phyloP scores from a whole-genome alignment of 805 yeast species.

The Schizosaccharomyces octosporus region DNA sequence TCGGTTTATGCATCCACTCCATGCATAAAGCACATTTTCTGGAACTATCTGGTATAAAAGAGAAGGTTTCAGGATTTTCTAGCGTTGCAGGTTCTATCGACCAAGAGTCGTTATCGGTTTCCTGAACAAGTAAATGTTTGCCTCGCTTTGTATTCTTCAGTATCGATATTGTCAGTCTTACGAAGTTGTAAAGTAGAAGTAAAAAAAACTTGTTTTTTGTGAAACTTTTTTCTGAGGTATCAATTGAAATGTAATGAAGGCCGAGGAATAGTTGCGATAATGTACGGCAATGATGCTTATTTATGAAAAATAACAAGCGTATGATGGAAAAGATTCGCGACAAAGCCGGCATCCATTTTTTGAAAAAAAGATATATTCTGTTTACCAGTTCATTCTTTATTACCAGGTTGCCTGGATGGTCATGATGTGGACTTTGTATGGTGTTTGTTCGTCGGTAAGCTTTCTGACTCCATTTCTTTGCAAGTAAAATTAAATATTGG shows the following conservation, averaged over 20 bases:
- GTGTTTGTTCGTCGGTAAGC: neutral
- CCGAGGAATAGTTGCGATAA: neutral
- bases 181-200: too few species aligned
- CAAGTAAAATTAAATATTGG: neutral
- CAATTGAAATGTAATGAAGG: neutral
- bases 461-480: neutral
- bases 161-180: too few species aligned
- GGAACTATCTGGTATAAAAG: neutral
- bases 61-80: neutral
- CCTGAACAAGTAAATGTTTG: too few species aligned
- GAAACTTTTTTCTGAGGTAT: too few species aligned
- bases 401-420: too few species aligned
- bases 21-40: neutral
- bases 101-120: too few species aligned
- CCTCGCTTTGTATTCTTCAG: too few species aligned
- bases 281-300: neutral
- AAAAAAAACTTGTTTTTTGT: too few species aligned
- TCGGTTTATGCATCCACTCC: neutral
- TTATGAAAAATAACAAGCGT: neutral
- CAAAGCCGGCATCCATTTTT: neutral
- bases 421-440: neutral
- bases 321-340: neutral
- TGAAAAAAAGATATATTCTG: too few species aligned
- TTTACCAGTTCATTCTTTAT: too few species aligned
- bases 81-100: neutral